A percentile compares a stretch with the other conserved stretches of the same genome.
These are phyloP conservation scores for Daldinia sp. DNA, from an alignment of 2,329 filamentous ascomycete genomes.

Conservation along the genomic window DNA sequence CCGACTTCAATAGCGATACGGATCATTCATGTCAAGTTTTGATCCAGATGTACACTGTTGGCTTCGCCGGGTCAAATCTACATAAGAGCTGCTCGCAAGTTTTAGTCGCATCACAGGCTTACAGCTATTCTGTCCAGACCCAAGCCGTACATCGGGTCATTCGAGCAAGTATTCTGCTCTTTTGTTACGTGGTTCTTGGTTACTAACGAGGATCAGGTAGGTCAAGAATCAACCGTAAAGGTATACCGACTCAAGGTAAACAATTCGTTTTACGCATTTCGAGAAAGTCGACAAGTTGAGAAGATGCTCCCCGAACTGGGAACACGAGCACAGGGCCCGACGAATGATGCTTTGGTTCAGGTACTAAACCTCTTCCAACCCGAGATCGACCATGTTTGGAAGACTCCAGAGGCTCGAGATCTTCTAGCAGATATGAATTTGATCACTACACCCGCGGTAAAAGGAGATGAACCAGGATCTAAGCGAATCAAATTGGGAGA, in stretches of 20 bases:
- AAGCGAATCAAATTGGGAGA: conserved; percentile 16
- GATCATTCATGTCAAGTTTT: conserved; percentile 47
- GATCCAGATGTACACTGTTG: conserved; percentile 50
- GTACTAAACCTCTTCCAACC: conserved; percentile 49
- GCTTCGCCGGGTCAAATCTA: conserved; percentile 48
- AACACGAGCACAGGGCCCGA: conserved; percentile 42
- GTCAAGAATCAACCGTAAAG: conserved; percentile 45
- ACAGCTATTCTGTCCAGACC: conserved; percentile 46
- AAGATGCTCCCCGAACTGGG: conserved; percentile 49
- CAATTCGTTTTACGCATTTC: conserved; percentile 47
- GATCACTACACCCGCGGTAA: conserved; percentile 8
- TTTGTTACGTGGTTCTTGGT: background rate
- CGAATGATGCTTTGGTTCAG: conserved; percentile 41
- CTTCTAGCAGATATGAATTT: conserved; percentile 42
- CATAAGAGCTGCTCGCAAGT: conserved; percentile 49
- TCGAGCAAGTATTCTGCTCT: conserved; percentile 41
- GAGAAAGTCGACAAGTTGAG: conserved; percentile 49
- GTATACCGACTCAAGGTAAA: conserved; percentile 46
- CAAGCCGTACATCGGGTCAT: conserved; percentile 50
- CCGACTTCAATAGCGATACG: conserved; percentile 43
- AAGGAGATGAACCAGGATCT: conserved; percentile 9
- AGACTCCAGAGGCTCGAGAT: conserved; percentile 39
- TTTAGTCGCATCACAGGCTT: conserved; percentile 46
- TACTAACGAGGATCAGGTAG: conserved; percentile 44
- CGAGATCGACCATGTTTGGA: conserved; percentile 45